These are phyloP conservation scores for Chalciporus chontae DNA, from an alignment of 768 basidiomycete genomes.

Conservation along the genomic window DNA sequence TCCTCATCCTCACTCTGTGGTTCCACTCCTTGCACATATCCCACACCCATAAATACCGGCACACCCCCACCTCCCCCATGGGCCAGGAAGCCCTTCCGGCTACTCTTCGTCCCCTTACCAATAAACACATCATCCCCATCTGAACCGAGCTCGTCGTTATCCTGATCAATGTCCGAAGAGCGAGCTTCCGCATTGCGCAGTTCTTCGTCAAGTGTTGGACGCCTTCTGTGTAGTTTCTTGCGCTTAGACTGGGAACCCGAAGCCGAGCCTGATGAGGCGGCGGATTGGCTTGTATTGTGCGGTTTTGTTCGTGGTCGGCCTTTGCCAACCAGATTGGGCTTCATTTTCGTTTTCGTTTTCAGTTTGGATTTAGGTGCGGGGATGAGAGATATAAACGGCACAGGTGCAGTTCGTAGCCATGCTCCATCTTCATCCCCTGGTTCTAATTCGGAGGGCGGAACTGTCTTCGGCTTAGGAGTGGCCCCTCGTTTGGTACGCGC, in stretches of 20 bases:
- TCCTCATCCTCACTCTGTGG: constrained; percentile 23
- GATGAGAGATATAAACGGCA: constrained; percentile 26
- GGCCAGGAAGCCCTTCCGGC: constrained; percentile 59
- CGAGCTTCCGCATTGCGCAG: constrained; percentile 44
- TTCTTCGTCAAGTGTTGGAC: constrained; percentile 67
- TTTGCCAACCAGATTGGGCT: constrained; percentile 15
- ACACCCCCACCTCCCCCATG: constrained; percentile 71
- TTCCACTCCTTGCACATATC: constrained; percentile 57
- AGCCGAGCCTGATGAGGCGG: constrained; percentile 8
- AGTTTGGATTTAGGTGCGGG: constrained; percentile 11
- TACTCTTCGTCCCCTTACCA: constrained; percentile 54
- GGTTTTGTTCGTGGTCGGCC: constrained; percentile 15
- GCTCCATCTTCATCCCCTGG: constrained; percentile 26
- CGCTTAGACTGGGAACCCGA: constrained; percentile 15
- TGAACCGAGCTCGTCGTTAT: constrained; percentile 35
- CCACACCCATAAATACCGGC: constrained; percentile 69
- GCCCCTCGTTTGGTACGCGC: constrained; percentile 40
- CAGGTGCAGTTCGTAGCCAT: constrained; percentile 1
- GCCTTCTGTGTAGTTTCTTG: constrained; percentile 28
- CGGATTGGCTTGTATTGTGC: not conserved
- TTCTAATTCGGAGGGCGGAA: constrained; percentile 15
- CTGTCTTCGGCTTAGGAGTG: constrained; percentile 26
- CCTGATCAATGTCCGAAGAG: constrained; percentile 29
- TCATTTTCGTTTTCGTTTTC: constrained; percentile 15
- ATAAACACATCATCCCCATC: constrained; percentile 48